Conservation (phyloP, 148 eudicot species). For the Euryodendron excelsum region DNA sequence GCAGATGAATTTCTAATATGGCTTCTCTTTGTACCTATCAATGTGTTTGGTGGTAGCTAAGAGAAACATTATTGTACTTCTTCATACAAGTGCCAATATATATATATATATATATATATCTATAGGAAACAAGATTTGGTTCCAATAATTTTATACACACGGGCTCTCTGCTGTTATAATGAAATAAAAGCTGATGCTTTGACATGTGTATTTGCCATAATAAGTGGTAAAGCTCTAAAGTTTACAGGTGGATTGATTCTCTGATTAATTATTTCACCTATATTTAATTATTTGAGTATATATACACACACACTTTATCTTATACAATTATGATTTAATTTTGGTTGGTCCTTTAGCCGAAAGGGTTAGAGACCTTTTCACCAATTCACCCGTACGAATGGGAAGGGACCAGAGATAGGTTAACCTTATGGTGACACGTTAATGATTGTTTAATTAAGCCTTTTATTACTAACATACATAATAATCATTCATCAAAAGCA, state of each 20-base stretch:
- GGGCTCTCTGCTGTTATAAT: background rate
- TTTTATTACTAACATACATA: conserved; percentile 6
- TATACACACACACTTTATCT: background rate
- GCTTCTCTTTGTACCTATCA: too few species aligned
- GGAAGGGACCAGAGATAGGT: conserved; percentile 21
- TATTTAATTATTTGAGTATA: background rate
- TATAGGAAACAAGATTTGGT: background rate
- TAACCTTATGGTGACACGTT: conserved; percentile 14
- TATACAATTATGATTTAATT: background rate
- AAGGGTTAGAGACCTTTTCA: conserved; percentile 17
- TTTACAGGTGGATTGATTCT: conserved; percentile 21
- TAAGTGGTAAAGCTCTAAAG: conserved; percentile 14
- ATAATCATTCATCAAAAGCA: background rate
- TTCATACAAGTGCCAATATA: too few species aligned
- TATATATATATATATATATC: too few species aligned
- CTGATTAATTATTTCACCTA: background rate
- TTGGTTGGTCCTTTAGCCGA: conserved; percentile 15
- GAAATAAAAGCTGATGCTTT: conserved; percentile 12
- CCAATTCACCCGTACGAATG: background rate
- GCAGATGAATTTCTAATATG: too few species aligned
- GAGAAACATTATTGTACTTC: too few species aligned
- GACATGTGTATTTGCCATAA: conserved; percentile 3
- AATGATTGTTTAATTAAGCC: conserved; percentile 8
- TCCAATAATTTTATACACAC: background rate
- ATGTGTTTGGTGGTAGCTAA: background rate